phyloP scores from a whole-genome alignment of 768 basidiomycete species.

The Trametes cingulata region DNA sequence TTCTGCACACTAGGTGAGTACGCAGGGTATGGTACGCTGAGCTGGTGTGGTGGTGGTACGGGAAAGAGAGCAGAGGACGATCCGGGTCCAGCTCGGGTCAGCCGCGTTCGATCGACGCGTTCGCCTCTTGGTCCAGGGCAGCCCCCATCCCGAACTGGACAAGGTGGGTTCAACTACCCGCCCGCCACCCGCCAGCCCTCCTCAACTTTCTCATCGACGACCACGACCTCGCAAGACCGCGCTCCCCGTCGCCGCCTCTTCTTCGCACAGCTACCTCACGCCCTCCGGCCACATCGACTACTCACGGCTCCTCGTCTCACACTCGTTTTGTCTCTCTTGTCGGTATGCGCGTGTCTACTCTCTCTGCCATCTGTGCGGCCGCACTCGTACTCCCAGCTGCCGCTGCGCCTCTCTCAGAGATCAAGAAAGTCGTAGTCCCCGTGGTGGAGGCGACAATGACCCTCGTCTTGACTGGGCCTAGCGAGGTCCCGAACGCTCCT shows the following conservation, averaged over 20 bases:
- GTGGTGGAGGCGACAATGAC: conserved; percentile 9
- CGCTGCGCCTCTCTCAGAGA: conserved; percentile 18
- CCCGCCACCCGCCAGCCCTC: not conserved
- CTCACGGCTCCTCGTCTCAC: conserved; percentile 7
- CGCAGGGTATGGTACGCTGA: too few species aligned
- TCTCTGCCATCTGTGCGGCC: conserved; percentile 12
- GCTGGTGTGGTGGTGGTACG: not conserved
- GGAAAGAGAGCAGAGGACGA: not conserved
- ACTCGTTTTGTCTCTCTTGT: conserved; percentile 14
- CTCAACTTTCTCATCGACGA: conserved; percentile 1
- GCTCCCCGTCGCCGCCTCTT: not conserved
- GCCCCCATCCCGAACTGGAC: not conserved
- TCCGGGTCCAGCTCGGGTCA: not conserved
- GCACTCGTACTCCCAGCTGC: conserved; percentile 16
- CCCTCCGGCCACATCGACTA: conserved; percentile 16
- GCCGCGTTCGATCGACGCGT: not conserved
- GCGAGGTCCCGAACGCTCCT: conserved; percentile 20
- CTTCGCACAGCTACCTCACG: conserved; percentile 10
- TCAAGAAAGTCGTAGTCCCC: conserved; percentile 14
- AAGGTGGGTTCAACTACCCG: conserved; percentile 2
- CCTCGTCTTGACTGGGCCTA: conserved; percentile 10
- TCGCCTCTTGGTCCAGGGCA: not conserved
- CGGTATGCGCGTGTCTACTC: conserved; percentile 15
- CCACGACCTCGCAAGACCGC: conserved; percentile 1
- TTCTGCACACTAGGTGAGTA: too few species aligned